A percentile compares a stretch with the other conserved stretches of the same genome.
Evolutionary conservation across 495 filamentous ascomycete genomes (phyloP).

Genomic region (Aspergillus bridgeri): DNA sequence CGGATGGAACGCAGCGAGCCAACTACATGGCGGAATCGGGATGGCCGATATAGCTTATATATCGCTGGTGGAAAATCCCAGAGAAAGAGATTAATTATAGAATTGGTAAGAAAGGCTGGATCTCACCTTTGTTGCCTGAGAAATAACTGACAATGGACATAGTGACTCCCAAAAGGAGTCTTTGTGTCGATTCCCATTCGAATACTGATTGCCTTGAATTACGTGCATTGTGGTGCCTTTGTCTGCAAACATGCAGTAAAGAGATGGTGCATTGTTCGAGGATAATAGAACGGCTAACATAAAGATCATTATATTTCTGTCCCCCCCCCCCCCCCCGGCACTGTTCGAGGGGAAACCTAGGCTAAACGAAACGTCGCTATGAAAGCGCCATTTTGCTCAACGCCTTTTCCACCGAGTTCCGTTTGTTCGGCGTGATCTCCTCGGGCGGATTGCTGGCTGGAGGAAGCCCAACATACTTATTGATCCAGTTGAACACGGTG

Average conservation of each 20-base stretch:
- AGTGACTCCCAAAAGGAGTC: not conserved
- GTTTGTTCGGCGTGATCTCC: conserved; percentile 8
- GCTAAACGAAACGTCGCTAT: not conserved
- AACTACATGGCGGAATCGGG: too few species aligned
- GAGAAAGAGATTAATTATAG: not conserved
- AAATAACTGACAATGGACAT: not conserved
- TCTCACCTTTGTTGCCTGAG: not conserved
- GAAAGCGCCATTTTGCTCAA: not conserved
- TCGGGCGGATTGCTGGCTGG: conserved; percentile 16
- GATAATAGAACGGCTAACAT: not conserved
- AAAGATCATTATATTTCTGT: not conserved
- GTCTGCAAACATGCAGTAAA: not conserved
- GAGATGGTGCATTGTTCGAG: not conserved
- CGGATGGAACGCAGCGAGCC: not conserved
- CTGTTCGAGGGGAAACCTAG: not conserved
- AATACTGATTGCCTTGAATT: not conserved
- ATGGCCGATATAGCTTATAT: not conserved
- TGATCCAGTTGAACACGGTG: conserved; percentile 87
- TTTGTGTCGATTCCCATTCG: not conserved
- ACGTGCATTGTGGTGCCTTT: not conserved
- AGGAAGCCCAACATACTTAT: conserved; percentile 66
- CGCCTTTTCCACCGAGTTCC: conserved; percentile 2
- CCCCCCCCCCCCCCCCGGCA: too few species aligned
- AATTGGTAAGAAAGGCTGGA: too few species aligned
- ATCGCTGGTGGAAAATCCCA: not conserved